phyloP scores from a whole-genome alignment of 768 basidiomycete genomes.

The Mycena latifolia region DNA sequence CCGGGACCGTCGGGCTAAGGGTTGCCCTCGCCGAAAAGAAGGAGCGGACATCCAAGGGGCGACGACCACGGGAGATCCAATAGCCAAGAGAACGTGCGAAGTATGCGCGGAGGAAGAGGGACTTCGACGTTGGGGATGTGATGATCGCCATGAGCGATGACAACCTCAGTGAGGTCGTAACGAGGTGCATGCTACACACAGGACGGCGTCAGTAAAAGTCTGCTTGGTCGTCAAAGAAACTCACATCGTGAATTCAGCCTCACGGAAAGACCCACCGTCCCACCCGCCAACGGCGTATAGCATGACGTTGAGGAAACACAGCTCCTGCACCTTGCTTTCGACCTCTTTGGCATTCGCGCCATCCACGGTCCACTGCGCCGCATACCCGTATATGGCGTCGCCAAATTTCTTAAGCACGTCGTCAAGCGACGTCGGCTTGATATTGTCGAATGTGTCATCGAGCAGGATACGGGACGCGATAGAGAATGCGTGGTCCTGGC shows the following conservation, averaged over 20 bases:
- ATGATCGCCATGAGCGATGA: slow-evolving; percentile 56
- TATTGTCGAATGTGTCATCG: slow-evolving; percentile 55
- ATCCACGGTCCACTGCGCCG: slow-evolving; percentile 58
- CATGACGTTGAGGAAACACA: slow-evolving; percentile 12
- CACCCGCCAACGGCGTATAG: slow-evolving; percentile 5
- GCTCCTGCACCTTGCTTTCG: slow-evolving; percentile 47
- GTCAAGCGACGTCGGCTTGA: slow-evolving; percentile 41
- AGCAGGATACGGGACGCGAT: slow-evolving; percentile 67
- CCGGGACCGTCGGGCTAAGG: slow-evolving; percentile 13
- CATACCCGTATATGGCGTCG: slow-evolving; percentile 55
- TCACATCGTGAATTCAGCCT: neutral
- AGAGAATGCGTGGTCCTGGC: slow-evolving; percentile 56
- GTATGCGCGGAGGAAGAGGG: slow-evolving; percentile 69
- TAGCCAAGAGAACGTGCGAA: slow-evolving; percentile 63
- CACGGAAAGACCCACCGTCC: neutral
- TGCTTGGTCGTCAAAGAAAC: slow-evolving; percentile 9
- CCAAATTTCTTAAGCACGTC: slow-evolving; percentile 50
- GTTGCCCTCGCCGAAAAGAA: slow-evolving; percentile 53
- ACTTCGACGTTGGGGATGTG: slow-evolving; percentile 55
- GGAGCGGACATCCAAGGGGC: slow-evolving; percentile 57
- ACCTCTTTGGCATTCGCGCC: slow-evolving; percentile 50
- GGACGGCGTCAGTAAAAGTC: slow-evolving; percentile 8
- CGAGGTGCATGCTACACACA: slow-evolving; percentile 68
- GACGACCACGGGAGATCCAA: slow-evolving; percentile 71
- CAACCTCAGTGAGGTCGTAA: slow-evolving; percentile 62